Conservation (phyloP, 345 rosid species). For the Lagerstroemia speciosa region DNA sequence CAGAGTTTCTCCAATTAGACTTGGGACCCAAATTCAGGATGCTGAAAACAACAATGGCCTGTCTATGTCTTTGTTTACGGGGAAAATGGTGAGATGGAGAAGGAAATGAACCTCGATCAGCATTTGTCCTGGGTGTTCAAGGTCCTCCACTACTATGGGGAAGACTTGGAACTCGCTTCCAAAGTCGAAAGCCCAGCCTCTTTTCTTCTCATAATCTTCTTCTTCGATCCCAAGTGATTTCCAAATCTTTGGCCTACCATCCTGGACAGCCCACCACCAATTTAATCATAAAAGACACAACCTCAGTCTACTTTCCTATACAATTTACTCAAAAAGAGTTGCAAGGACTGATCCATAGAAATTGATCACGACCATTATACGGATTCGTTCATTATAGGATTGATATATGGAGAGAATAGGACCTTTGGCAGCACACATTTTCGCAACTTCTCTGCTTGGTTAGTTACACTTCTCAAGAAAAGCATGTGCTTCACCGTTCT, state of each 20-base stretch:
- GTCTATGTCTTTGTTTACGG: too few relatives aligned
- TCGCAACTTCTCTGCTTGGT: constrained; percentile 47
- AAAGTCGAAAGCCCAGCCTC: constrained; percentile 42
- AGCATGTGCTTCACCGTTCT: constrained; percentile 50
- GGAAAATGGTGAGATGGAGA: background rate
- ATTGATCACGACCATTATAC: too few relatives aligned
- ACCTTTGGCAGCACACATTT: constrained; percentile 44
- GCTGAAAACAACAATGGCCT: too few relatives aligned
- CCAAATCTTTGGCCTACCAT: constrained; percentile 16
- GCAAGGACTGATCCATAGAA: too few relatives aligned
- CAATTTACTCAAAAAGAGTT: too few relatives aligned
- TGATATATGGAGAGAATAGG: background rate
- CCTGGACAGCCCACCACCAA: constrained; percentile 12
- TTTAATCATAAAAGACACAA: background rate
- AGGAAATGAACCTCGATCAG: constrained; percentile 39
- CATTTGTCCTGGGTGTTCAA: constrained; percentile 43
- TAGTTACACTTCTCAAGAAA: constrained; percentile 37
- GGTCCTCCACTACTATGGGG: constrained; percentile 62
- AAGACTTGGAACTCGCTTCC: constrained; percentile 31
- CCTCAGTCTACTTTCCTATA: too few relatives aligned
- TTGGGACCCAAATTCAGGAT: too few relatives aligned
- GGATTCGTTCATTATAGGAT: too few relatives aligned
- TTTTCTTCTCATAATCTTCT: constrained; percentile 15
- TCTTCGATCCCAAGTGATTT: constrained; percentile 22
- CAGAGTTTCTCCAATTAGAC: background rate